Conservation (phyloP, 2,329 filamentous ascomycete species). For the Teratosphaeria gauchensis region DNA sequence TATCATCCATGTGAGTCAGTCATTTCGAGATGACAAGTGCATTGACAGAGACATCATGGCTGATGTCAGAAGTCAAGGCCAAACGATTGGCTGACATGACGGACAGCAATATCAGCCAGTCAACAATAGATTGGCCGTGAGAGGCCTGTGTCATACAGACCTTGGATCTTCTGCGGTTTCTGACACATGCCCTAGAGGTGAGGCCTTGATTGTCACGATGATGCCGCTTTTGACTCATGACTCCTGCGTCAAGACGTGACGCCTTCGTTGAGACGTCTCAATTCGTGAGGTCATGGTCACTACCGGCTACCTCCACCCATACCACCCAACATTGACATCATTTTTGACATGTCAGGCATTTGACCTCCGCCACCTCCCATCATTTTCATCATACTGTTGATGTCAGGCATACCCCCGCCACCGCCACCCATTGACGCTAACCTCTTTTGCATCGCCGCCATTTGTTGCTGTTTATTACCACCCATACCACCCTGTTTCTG, state of each 20-base stretch:
- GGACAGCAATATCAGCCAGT: too few relatives aligned
- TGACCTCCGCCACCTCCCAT: slow-evolving; percentile 53
- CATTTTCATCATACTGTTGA: slow-evolving; percentile 87
- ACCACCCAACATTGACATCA: slow-evolving; percentile 65
- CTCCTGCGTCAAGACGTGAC: background rate
- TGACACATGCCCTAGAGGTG: too few relatives aligned
- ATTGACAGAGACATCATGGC: too few relatives aligned
- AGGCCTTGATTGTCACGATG: too few relatives aligned
- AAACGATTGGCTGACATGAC: too few relatives aligned
- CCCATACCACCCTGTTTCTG: slow-evolving; percentile 85
- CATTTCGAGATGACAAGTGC: too few relatives aligned
- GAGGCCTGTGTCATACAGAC: too few relatives aligned
- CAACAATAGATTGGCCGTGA: too few relatives aligned
- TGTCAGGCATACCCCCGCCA: slow-evolving; percentile 63
- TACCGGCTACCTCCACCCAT: slow-evolving; percentile 2
- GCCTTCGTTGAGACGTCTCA: background rate
- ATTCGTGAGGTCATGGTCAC: background rate
- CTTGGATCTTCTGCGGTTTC: too few relatives aligned
- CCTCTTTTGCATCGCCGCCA: slow-evolving; percentile 94
- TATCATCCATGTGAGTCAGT: too few relatives aligned
- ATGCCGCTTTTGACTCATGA: too few relatives aligned
- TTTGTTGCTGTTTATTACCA: slow-evolving; percentile 84
- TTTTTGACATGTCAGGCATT: slow-evolving; percentile 63
- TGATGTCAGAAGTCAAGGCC: too few relatives aligned
- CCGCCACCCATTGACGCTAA: slow-evolving; percentile 84